Percentiles rank a stretch among this genome's conserved stretches.
Evolutionary conservation across 495 filamentous ascomycete genomes (phyloP).

Genomic region (Glarea lozoyensis): DNA sequence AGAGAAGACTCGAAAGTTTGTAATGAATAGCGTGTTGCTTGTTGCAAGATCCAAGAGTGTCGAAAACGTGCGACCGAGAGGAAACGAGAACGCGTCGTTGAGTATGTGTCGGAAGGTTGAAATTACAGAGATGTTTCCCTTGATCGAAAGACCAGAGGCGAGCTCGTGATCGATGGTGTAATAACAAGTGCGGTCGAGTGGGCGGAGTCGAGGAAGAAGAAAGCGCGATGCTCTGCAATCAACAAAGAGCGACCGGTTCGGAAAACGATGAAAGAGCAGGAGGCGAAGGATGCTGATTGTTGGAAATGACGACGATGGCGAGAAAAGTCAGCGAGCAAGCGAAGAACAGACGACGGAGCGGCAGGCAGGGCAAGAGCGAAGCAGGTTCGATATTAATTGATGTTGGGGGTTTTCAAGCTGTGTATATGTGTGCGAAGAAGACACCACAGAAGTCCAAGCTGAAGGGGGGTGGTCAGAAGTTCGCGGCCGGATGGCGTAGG

Average conservation of each 20-base stretch:
- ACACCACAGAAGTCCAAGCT: no score
- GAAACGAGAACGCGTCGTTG: conserved; percentile 16
- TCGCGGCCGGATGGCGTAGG: no score
- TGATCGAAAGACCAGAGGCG: conserved; percentile 8
- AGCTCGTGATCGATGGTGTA: conserved; percentile 1
- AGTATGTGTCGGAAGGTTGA: conserved; percentile 19
- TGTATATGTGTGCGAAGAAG: no score
- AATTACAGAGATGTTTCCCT: conserved; percentile 18
- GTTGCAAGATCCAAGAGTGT: conserved; percentile 17
- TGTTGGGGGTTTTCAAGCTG: no score
- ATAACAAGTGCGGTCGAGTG: background rate
- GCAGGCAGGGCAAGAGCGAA: no score
- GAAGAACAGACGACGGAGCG: no score
- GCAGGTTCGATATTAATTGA: no score
- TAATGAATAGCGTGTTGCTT: conserved; percentile 15
- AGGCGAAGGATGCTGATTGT: background rate
- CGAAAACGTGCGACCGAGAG: conserved; percentile 9
- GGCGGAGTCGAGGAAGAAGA: background rate
- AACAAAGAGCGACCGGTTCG: conserved; percentile 21
- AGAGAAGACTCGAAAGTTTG: conserved; percentile 8
- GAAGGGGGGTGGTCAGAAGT: no score
- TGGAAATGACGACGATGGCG: background rate
- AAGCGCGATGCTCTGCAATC: conserved; percentile 20
- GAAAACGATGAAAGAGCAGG: conserved; percentile 1
- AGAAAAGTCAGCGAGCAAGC: no score